Conservation (phyloP, 331 rosid genomes). For the Malus hybrid region DNA sequence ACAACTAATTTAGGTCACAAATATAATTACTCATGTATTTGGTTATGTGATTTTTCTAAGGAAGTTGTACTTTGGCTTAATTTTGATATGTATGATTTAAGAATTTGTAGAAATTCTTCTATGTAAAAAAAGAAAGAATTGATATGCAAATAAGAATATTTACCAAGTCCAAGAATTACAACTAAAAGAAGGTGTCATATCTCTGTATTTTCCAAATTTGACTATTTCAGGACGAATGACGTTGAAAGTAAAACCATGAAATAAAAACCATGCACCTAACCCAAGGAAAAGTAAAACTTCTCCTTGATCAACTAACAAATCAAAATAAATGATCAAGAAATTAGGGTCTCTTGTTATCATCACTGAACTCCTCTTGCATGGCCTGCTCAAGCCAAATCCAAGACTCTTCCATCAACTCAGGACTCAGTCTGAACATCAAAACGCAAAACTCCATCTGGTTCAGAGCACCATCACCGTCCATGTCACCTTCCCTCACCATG, state of each 20-base stretch:
- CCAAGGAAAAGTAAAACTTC: no score
- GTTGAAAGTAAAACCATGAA: neutral
- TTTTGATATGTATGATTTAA: no score
- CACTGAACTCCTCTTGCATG: slow-evolving; percentile 17
- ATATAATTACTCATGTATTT: no score
- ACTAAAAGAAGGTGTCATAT: neutral
- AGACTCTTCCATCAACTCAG: slow-evolving; percentile 66
- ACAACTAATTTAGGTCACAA: no score
- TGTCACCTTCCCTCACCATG: slow-evolving; percentile 72
- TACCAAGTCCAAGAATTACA: neutral
- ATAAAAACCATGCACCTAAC: no score
- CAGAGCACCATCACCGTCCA: slow-evolving; percentile 71
- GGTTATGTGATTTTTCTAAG: no score
- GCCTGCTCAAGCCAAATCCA: slow-evolving; percentile 58
- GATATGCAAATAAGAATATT: no score
- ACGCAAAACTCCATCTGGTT: slow-evolving; percentile 87
- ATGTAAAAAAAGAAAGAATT: no score
- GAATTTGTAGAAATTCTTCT: no score
- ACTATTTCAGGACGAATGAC: neutral
- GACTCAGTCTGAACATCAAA: slow-evolving; percentile 88
- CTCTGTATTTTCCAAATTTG: neutral
- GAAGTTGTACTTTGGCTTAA: no score
- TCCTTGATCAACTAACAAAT: neutral
- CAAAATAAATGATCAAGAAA: neutral
- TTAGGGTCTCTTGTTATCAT: slow-evolving; percentile 1